These are phyloP conservation scores for Aquilaria sinensis DNA, from an alignment of 345 rosid genomes.

Conservation along the genomic window DNA sequence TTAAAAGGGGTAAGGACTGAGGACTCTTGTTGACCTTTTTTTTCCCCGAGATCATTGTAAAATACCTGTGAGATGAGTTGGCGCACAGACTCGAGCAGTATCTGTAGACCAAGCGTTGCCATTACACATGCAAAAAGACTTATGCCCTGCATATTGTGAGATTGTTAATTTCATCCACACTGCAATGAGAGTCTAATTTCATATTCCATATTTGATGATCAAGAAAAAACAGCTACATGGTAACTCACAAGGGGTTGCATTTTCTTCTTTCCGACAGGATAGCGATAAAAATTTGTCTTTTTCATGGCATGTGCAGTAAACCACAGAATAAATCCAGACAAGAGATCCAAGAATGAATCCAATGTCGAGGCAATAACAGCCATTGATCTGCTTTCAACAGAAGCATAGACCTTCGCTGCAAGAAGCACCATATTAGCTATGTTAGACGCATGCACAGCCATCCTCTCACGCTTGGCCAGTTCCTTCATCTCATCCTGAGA, in stretches of 20 bases:
- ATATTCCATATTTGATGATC: neutral
- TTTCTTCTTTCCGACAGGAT: constrained; percentile 80
- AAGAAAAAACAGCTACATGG: neutral
- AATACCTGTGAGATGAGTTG: constrained; percentile 35
- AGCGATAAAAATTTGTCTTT: constrained; percentile 53
- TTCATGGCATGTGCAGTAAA: constrained; percentile 78
- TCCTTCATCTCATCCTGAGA: constrained; percentile 67
- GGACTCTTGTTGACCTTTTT: too few relatives aligned
- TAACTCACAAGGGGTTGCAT: constrained; percentile 82
- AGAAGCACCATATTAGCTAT: constrained; percentile 58
- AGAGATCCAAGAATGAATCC: constrained; percentile 78
- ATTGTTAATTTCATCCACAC: neutral
- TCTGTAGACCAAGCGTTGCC: constrained; percentile 61
- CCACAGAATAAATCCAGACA: constrained; percentile 84
- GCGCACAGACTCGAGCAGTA: constrained; percentile 41
- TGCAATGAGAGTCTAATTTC: too few relatives aligned
- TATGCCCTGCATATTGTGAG: constrained; percentile 32
- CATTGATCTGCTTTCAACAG: constrained; percentile 61
- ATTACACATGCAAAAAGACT: constrained; percentile 60
- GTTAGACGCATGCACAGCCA: constrained; percentile 60
- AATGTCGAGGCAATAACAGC: constrained; percentile 84
- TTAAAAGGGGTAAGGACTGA: too few relatives aligned
- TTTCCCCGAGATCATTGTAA: too few relatives aligned
- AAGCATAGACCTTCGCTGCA: constrained; percentile 69
- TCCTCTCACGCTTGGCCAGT: constrained; percentile 56